Evolutionary conservation across 257 asterid genomes (phyloP).

Genomic region (Galeopsis tetrahit): DNA sequence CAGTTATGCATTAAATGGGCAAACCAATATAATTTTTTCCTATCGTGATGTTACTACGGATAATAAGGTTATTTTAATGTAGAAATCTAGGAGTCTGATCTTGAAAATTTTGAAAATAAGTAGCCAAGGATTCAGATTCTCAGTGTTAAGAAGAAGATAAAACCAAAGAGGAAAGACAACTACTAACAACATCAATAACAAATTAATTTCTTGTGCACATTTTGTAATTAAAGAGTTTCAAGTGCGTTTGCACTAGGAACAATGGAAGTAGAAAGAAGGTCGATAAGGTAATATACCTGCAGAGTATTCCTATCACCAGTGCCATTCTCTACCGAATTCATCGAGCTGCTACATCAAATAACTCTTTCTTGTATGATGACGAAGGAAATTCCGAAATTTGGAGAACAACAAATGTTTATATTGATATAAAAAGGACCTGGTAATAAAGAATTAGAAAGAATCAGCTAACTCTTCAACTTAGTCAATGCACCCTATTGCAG

Average conservation of each 20-base stretch:
- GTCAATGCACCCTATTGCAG: slow-evolving; percentile 20
- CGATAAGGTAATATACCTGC: slow-evolving; percentile 48
- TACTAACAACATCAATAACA: not conserved
- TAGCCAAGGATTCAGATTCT: not conserved
- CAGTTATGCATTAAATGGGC: not conserved
- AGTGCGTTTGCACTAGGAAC: slow-evolving; percentile 11
- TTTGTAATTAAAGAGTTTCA: not conserved
- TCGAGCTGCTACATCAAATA: slow-evolving; percentile 47
- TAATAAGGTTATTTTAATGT: not conserved
- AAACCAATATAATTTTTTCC: slow-evolving; percentile 7
- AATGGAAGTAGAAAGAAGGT: slow-evolving; percentile 20
- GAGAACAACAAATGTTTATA: slow-evolving; percentile 35
- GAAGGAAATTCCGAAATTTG: slow-evolving; percentile 41
- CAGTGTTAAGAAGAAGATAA: slow-evolving; percentile 1
- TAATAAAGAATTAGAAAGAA: not conserved
- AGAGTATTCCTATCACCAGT: slow-evolving; percentile 58
- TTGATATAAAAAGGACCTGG: slow-evolving; percentile 23
- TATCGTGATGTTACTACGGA: slow-evolving; percentile 23
- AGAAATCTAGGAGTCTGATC: not conserved
- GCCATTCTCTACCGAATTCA: slow-evolving; percentile 54
- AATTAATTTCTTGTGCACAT: slow-evolving; percentile 3
- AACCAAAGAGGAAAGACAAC: slow-evolving; percentile 6
- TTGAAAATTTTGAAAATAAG: slow-evolving; percentile 7
- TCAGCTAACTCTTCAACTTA: slow-evolving; percentile 27
- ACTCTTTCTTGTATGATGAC: slow-evolving; percentile 29